Conservation (phyloP, 495 filamentous ascomycete species). For the Talaromyces ruber region DNA sequence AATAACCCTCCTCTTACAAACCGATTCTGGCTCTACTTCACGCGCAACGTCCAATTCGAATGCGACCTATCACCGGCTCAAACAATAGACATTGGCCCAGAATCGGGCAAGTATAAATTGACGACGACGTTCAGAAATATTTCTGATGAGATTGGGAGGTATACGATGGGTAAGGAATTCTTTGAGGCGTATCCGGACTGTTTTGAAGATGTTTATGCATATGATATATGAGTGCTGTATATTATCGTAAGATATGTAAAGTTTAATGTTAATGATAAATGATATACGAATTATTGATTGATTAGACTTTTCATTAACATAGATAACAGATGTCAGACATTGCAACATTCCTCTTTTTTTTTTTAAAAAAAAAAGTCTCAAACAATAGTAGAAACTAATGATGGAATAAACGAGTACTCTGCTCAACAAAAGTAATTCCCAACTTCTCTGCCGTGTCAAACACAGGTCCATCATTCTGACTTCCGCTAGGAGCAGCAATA, state of each 20-base stretch:
- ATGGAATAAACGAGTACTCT: conserved; percentile 81
- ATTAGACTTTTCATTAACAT: background rate
- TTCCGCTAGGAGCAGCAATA: conserved; percentile 85
- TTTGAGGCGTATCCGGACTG: background rate
- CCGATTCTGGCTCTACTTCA: background rate
- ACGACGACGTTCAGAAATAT: background rate
- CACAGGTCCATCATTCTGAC: conserved; percentile 83
- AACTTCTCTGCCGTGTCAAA: conserved; percentile 90
- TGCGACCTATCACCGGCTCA: background rate
- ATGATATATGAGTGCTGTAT: background rate
- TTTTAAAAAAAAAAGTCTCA: background rate
- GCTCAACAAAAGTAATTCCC: conserved; percentile 85
- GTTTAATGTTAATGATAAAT: background rate
- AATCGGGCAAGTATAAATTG: background rate
- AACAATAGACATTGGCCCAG: background rate
- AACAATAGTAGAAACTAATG: conserved; percentile 42
- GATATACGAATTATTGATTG: background rate
- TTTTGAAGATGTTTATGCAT: background rate
- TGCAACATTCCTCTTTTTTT: background rate
- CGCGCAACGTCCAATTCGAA: conserved; percentile 1
- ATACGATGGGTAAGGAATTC: background rate
- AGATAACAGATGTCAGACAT: background rate
- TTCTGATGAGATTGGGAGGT: background rate
- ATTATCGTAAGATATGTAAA: background rate
- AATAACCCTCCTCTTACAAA: background rate